phyloP scores from a whole-genome alignment of 192 early-diverging fungal species.

The Podochytrium sp. region DNA sequence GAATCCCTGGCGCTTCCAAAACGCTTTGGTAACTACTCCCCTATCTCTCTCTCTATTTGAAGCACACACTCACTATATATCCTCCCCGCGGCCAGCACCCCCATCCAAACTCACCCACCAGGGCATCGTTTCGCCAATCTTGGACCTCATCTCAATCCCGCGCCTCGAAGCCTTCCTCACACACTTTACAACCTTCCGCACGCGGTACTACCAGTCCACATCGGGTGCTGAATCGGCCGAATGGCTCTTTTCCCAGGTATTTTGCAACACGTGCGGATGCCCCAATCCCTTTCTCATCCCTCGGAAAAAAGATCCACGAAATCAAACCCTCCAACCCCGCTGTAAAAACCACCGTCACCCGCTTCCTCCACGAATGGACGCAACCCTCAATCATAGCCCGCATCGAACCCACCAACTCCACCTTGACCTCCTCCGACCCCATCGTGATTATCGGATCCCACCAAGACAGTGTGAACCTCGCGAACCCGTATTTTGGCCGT shows the following conservation, averaged over 20 bases:
- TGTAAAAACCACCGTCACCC: constrained; percentile 58
- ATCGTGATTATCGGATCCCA: constrained; percentile 85
- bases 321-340: neutral
- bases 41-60: neutral
- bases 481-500: constrained; percentile 33
- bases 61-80: neutral
- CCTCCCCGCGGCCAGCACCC: constrained; percentile 30
- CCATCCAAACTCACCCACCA: constrained; percentile 60
- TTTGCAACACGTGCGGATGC: neutral
- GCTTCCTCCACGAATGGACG: constrained; percentile 79
- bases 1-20: constrained; percentile 2
- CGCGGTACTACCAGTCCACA: constrained; percentile 81
- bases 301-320: constrained; percentile 15
- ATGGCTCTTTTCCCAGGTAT: constrained; percentile 46
- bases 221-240: constrained; percentile 39
- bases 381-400: constrained; percentile 86
- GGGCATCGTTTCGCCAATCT: constrained; percentile 61
- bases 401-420: constrained; percentile 50
- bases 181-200: constrained; percentile 81
- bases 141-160: constrained; percentile 66
- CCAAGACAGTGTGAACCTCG: constrained; percentile 83
- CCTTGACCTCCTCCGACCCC: neutral
- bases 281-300: no score
- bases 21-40: constrained; percentile 10
- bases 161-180: constrained; percentile 72